These are phyloP conservation scores for Penicillium alfredii DNA, from an alignment of 495 filamentous ascomycete species.

Conservation along the genomic window DNA sequence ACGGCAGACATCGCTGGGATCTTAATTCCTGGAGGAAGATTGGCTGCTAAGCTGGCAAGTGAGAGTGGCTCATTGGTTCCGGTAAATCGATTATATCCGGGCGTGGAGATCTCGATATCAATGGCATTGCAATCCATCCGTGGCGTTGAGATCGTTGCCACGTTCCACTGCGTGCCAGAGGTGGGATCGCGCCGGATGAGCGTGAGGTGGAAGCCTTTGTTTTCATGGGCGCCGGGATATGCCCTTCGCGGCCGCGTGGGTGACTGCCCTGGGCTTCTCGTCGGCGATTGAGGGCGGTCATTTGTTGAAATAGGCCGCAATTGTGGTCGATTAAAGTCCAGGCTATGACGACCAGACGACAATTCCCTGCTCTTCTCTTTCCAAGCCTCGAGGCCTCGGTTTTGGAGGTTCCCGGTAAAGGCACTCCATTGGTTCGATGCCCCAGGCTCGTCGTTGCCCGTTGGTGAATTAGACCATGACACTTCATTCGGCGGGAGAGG, in stretches of 20 bases:
- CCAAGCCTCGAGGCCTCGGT: slow-evolving; percentile 15
- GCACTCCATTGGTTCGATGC: slow-evolving; percentile 33
- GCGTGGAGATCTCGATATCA: slow-evolving; percentile 56
- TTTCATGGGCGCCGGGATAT: slow-evolving; percentile 2
- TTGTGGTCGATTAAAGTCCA: slow-evolving; percentile 30
- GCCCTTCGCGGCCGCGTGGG: slow-evolving; percentile 13
- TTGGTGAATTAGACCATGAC: slow-evolving; percentile 3
- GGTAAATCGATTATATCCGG: slow-evolving; percentile 57
- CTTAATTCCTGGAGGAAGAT: slow-evolving; percentile 22
- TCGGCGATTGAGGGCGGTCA: slow-evolving; percentile 16
- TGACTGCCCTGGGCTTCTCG: slow-evolving; percentile 27
- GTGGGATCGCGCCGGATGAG: slow-evolving; percentile 83
- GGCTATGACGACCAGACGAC: slow-evolving; percentile 25
- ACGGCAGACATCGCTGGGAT: slow-evolving; percentile 14
- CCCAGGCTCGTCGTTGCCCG: slow-evolving; percentile 10
- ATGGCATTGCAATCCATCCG: slow-evolving; percentile 34
- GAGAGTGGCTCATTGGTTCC: slow-evolving; percentile 33
- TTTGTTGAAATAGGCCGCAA: slow-evolving; percentile 30
- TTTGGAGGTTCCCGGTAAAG: slow-evolving; percentile 22
- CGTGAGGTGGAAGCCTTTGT: slow-evolving; percentile 58
- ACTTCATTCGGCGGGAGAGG: slow-evolving; percentile 27
- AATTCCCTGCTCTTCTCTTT: slow-evolving; percentile 21
- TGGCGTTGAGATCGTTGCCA: slow-evolving; percentile 60
- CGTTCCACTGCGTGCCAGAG: slow-evolving; percentile 80
- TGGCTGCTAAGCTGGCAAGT: slow-evolving; percentile 25